phyloP scores from a whole-genome alignment of 2,329 filamentous ascomycete genomes.

The Xylariaceae sp. region DNA sequence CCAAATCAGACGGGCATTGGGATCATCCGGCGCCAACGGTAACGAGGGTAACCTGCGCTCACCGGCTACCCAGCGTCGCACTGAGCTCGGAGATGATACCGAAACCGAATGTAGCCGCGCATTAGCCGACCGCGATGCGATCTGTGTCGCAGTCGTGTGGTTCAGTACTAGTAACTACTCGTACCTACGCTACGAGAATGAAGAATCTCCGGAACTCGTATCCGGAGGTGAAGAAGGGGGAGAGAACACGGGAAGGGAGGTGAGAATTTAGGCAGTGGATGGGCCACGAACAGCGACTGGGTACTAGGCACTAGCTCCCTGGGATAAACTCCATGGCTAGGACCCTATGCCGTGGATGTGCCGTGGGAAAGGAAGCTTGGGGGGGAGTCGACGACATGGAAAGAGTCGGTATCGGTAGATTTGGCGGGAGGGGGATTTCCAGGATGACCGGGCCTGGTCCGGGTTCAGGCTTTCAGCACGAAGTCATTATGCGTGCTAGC shows the following conservation, averaged over 20 bases:
- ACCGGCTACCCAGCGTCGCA: slow-evolving; percentile 4
- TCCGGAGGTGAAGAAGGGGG: too few species aligned
- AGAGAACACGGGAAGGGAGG: too few species aligned
- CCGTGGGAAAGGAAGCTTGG: background rate
- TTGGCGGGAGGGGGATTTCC: background rate
- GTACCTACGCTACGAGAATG: too few species aligned
- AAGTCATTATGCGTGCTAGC: too few species aligned
- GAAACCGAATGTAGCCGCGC: slow-evolving; percentile 3
- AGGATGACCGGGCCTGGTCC: background rate
- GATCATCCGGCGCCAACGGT: slow-evolving; percentile 14
- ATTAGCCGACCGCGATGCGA: background rate
- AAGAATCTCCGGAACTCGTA: too few species aligned
- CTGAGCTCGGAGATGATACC: slow-evolving; percentile 8
- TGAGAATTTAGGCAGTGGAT: too few species aligned
- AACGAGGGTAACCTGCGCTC: slow-evolving; percentile 3
- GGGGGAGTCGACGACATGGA: background rate
- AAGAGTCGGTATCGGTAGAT: background rate
- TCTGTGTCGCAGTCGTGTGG: background rate
- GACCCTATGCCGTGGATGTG: background rate
- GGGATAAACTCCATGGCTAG: background rate
- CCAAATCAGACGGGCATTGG: slow-evolving; percentile 21
- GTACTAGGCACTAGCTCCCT: background rate
- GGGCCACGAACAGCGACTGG: too few species aligned
- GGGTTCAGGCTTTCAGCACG: too few species aligned
- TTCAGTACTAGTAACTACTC: background rate